Evolutionary conservation across 1,139 yeast genomes (phyloP).

Genomic region (Yamadazyma kanchanaburiensis): DNA sequence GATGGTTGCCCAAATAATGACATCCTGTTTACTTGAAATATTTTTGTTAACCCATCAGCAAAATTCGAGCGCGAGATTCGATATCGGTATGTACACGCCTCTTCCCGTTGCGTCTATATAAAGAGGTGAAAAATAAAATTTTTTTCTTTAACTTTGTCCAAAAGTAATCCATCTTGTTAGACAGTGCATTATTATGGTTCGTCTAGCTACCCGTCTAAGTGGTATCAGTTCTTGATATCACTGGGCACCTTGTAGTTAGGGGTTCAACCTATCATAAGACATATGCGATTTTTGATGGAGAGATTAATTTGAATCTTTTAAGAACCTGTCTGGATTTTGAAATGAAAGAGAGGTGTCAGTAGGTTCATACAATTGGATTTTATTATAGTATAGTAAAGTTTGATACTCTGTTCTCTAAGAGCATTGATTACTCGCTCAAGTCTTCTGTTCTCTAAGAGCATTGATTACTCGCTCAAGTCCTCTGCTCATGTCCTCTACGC

Average conservation of each 20-base stretch:
- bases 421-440: too few species aligned
- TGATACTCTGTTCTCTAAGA: too few species aligned
- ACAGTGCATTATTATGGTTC: slow-evolving; percentile 44
- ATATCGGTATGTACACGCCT: slow-evolving; percentile 4
- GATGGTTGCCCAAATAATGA: slow-evolving; percentile 16
- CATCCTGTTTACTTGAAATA: slow-evolving; percentile 9
- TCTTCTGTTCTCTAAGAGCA: too few species aligned
- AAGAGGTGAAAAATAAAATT: slow-evolving; percentile 8
- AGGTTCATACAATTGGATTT: slow-evolving; percentile 32
- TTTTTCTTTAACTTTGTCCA: slow-evolving; percentile 45
- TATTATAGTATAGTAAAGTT: background rate
- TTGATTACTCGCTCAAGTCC: too few species aligned
- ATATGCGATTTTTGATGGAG: slow-evolving; percentile 49
- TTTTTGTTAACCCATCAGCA: slow-evolving; percentile 1
- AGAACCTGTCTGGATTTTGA: slow-evolving; percentile 51
- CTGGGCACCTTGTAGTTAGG: slow-evolving; percentile 11
- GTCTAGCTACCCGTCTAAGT: slow-evolving; percentile 12
- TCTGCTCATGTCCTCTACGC: too few species aligned
- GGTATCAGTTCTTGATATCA: slow-evolving; percentile 18
- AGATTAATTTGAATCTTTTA: slow-evolving; percentile 41
- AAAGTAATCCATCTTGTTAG: slow-evolving; percentile 51
- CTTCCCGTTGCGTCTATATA: slow-evolving; percentile 4
- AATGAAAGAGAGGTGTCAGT: slow-evolving; percentile 57
- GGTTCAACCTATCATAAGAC: slow-evolving; percentile 20
- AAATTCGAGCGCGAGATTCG: background rate